phyloP scores from a whole-genome alignment of 345 rosid genomes.

The Viola odorata region DNA sequence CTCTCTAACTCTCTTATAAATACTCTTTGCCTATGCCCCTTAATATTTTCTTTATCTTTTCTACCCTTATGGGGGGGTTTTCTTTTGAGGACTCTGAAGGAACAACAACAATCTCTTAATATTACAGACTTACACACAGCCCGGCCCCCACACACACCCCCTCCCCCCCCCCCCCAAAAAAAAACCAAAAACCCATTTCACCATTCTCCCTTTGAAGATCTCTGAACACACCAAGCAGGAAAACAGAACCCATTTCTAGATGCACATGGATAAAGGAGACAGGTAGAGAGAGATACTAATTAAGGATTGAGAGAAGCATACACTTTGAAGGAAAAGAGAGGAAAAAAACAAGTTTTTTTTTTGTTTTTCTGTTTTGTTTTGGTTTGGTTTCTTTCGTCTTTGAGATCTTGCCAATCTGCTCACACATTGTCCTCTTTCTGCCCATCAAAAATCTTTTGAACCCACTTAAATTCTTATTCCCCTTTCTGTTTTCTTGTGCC shows the following conservation, averaged over 20 bases:
- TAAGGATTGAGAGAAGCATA: conserved; percentile 9
- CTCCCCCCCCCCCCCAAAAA: not conserved
- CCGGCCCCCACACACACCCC: not conserved
- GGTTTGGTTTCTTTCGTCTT: not conserved
- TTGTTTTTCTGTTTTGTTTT: not conserved
- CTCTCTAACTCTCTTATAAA: conserved; percentile 19
- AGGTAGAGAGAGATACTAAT: conserved; percentile 7
- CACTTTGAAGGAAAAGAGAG: not conserved
- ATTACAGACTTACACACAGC: not conserved
- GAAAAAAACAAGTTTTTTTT: not conserved
- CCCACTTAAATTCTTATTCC: conserved; percentile 7
- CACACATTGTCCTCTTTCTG: conserved; percentile 19
- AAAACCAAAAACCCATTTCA: conserved; percentile 1
- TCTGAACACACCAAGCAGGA: not conserved
- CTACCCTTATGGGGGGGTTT: conserved; percentile 21
- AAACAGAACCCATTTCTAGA: not conserved
- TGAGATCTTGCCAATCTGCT: conserved; percentile 13
- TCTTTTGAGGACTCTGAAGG: not conserved
- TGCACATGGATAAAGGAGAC: not conserved
- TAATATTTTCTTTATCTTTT: not conserved
- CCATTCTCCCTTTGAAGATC: conserved; percentile 4
- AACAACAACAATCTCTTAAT: conserved; percentile 6
- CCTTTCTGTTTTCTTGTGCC: conserved; percentile 9
- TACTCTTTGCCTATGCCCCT: conserved; percentile 11
- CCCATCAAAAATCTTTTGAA: conserved; percentile 3